Base-by-base conservation (phyloP, 495 filamentous ascomycete genomes). In the Pseudevernia furfuracea region DNA sequence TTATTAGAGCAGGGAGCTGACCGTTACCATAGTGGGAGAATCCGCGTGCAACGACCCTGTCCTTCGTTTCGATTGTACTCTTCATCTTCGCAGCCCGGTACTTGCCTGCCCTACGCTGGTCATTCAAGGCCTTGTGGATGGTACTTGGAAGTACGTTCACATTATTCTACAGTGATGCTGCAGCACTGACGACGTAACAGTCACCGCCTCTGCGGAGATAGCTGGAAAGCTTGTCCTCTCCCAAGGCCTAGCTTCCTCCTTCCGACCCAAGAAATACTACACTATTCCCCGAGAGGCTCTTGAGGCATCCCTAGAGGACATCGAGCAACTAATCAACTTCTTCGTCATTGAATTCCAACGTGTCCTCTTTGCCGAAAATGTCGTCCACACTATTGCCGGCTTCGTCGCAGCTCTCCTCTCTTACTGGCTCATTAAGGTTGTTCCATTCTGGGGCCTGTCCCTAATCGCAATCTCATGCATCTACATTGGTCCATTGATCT, bases 341-440 rank as follows among this genome's bases (percentile, higher is more conserved):
- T 91, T 97, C 77, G 82, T 96, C 68, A 91, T 99, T 67, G 94
- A 99, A 78, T 86, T 90, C 74, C 94, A 99, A 83, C 86, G 95
- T 65, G 84, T 99, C 70, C 69, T 97, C 61, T 99, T 96, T 69
- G 94, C 87, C 59, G 94, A 99, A 85, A 97, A 97, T 71, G 80
- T 96, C 58, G 79, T 84, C 62, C 86, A 85, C 68, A 96, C 94
- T 3, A 74, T 85, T 76, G 85, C 84, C 66, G 87, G 87, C 70
- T 92, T 91, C 75, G 64, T 85, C 62, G 84, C 84, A 56, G 85
- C 94, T 59, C 89, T 97, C 74, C 71, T 91, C 67, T 92, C 91
- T 65, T 97, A 97, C 79, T 93, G 86, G 81, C 81, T 99, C 68
- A 89, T 96, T 78, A 97, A 94, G 78, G 82, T 96, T 74, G 82